Percentiles rank a stretch among this genome's conserved stretches.
Evolutionary conservation across 2,329 filamentous ascomycete genomes (phyloP).

Genomic region (Fusarium marasasianum): DNA sequence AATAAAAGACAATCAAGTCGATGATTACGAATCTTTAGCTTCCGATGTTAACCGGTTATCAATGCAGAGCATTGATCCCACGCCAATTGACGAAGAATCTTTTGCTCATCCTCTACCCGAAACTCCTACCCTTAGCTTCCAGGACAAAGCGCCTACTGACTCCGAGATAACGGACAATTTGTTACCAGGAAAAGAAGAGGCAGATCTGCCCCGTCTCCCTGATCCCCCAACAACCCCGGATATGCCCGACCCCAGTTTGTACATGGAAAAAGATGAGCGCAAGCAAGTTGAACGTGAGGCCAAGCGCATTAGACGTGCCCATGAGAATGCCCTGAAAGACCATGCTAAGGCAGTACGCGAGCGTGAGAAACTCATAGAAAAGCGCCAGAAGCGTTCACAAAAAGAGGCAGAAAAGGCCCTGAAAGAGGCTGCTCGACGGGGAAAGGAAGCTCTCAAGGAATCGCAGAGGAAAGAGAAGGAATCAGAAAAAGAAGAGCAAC

Average conservation of each 20-base stretch:
- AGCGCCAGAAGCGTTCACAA: constrained; percentile 57
- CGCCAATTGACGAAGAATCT: constrained; percentile 47
- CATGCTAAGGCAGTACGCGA: constrained; percentile 72
- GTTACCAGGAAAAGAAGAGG: constrained; percentile 12
- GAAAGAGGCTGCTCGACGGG: constrained; percentile 42
- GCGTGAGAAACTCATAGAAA: constrained; percentile 67
- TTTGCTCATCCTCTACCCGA: background rate
- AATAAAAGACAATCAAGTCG: background rate
- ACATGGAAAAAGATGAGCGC: constrained; percentile 70
- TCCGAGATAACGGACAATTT: background rate
- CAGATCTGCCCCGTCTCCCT: constrained; percentile 49
- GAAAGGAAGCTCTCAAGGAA: constrained; percentile 44
- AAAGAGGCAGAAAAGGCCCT: constrained; percentile 49
- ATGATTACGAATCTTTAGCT: background rate
- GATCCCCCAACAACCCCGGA: constrained; percentile 58
- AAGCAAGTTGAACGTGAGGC: constrained; percentile 77
- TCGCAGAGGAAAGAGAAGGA: constrained; percentile 46
- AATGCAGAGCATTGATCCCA: constrained; percentile 52
- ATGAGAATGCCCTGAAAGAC: constrained; percentile 73
- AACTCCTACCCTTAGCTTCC: background rate
- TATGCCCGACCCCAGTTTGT: constrained; percentile 64
- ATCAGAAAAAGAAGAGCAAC: constrained; percentile 33
- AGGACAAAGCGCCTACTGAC: background rate
- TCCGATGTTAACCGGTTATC: constrained; percentile 35
- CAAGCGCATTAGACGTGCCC: constrained; percentile 68